These are phyloP conservation scores for Asterella californica DNA, from an alignment of 225 moss, liverwort and hornwort genomes.

Conservation along the genomic window DNA sequence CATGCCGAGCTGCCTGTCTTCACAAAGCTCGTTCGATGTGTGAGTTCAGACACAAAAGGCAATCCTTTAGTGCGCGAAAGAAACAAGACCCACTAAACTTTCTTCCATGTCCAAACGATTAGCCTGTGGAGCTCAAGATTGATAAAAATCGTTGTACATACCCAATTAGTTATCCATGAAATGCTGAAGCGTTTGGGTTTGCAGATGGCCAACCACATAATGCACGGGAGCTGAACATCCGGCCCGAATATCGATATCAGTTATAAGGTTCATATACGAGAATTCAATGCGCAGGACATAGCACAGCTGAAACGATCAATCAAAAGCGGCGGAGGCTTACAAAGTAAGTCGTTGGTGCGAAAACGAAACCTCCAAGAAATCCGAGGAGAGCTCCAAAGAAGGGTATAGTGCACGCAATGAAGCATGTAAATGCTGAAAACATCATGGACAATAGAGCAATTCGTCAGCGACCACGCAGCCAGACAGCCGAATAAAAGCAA, in stretches of 20 bases:
- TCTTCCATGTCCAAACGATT: not conserved
- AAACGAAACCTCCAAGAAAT: constrained; percentile 71
- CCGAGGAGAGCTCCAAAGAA: constrained; percentile 67
- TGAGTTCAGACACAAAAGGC: not conserved
- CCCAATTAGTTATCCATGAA: constrained; percentile 60
- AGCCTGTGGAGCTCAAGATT: not conserved
- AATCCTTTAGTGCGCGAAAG: too few species aligned
- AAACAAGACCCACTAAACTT: not conserved
- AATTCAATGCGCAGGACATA: not conserved
- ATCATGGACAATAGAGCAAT: not conserved
- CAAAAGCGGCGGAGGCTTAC: constrained; percentile 24
- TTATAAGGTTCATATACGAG: not conserved
- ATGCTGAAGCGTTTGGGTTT: constrained; percentile 38
- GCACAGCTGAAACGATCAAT: not conserved
- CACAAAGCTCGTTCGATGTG: too few species aligned
- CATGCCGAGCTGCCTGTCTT: too few species aligned
- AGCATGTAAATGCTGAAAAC: constrained; percentile 42
- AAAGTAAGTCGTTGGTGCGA: constrained; percentile 70
- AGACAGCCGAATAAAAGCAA: not conserved
- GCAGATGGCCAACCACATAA: constrained; percentile 61
- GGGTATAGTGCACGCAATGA: constrained; percentile 59
- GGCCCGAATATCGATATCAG: not conserved
- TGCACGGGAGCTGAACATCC: constrained; percentile 50
- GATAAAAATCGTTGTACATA: constrained; percentile 15
- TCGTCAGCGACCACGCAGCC: too few species aligned